These are phyloP conservation scores for Alternaria hordeiaustralica DNA, from an alignment of 2,329 filamentous ascomycete genomes.

Conservation along the genomic window DNA sequence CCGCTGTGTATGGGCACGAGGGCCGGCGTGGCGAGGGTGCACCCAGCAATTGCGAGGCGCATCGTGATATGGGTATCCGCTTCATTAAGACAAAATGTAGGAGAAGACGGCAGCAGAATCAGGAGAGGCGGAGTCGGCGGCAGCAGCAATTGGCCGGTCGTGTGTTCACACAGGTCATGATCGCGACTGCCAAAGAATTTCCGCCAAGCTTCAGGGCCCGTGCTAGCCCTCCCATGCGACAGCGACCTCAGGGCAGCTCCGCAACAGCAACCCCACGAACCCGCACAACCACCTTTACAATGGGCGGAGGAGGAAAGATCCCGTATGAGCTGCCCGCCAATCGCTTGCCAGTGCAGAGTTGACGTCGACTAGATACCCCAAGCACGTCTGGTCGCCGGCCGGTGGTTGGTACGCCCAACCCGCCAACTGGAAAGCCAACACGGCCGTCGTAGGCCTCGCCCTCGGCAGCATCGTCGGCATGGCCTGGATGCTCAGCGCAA, in stretches of 20 bases:
- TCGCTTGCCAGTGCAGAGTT: constrained; percentile 18
- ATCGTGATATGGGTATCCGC: constrained; percentile 66
- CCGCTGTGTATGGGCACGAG: constrained; percentile 41
- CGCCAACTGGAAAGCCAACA: constrained; percentile 94
- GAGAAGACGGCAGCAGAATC: constrained; percentile 10
- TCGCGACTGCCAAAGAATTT: constrained; percentile 45
- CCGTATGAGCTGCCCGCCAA: constrained; percentile 56
- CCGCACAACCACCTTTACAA: constrained; percentile 65
- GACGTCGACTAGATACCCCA: constrained; percentile 74
- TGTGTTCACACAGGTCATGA: constrained; percentile 33
- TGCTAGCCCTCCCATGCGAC: constrained; percentile 22
- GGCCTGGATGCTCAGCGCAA: constrained; percentile 75
- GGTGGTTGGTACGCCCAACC: constrained; percentile 98
- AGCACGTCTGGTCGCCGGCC: constrained; percentile 98
- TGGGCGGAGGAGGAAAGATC: constrained; percentile 71
- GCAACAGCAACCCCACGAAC: constrained; percentile 20
- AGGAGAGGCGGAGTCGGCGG: constrained; percentile 21
- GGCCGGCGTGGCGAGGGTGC: constrained; percentile 52
- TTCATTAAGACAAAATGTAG: constrained; percentile 57
- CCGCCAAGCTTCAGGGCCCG: constrained; percentile 32
- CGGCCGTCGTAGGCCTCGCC: constrained; percentile 73
- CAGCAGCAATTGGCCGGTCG: constrained; percentile 28
- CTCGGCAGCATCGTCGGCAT: constrained; percentile 72
- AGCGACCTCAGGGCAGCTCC: constrained; percentile 29
- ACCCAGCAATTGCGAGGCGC: constrained; percentile 66